Conservation (phyloP, 2,329 filamentous ascomycete species). For the Colletotrichum sp. region DNA sequence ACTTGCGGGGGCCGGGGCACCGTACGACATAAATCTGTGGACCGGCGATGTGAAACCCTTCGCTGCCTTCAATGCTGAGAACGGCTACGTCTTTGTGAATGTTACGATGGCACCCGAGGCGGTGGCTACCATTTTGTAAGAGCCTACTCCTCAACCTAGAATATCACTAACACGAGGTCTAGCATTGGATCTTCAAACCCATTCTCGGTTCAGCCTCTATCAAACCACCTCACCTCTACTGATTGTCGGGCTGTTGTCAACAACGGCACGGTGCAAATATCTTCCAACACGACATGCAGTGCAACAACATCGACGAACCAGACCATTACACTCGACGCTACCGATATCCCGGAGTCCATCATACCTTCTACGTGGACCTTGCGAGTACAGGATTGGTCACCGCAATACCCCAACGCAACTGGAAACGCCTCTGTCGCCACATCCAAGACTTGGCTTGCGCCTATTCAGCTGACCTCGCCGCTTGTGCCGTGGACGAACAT, state of each 20-base stretch:
- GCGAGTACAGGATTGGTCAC: not conserved
- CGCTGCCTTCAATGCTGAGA: not conserved
- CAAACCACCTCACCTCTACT: not conserved
- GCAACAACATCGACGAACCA: not conserved
- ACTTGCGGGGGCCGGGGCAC: not conserved
- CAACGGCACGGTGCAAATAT: not conserved
- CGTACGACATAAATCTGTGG: not conserved
- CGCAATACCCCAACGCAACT: not conserved
- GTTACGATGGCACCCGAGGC: not conserved
- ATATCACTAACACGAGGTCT: fast-evolving
- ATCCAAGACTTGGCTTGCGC: not conserved
- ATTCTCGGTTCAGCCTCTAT: fast-evolving
- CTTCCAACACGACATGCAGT: not conserved
- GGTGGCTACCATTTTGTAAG: not conserved
- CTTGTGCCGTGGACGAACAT: not conserved
- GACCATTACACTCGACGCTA: not conserved
- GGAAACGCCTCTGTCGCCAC: not conserved
- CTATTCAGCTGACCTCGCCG: not conserved
- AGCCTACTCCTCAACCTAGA: fast-evolving
- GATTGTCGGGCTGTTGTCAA: not conserved
- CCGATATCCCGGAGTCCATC: not conserved
- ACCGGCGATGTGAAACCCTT: not conserved
- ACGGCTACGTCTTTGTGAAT: fast-evolving
- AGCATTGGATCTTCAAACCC: not conserved
- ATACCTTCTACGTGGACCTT: not conserved